These are phyloP conservation scores for Trichoderma gracile DNA, from an alignment of 2,329 filamentous ascomycete species.

Conservation along the genomic window DNA sequence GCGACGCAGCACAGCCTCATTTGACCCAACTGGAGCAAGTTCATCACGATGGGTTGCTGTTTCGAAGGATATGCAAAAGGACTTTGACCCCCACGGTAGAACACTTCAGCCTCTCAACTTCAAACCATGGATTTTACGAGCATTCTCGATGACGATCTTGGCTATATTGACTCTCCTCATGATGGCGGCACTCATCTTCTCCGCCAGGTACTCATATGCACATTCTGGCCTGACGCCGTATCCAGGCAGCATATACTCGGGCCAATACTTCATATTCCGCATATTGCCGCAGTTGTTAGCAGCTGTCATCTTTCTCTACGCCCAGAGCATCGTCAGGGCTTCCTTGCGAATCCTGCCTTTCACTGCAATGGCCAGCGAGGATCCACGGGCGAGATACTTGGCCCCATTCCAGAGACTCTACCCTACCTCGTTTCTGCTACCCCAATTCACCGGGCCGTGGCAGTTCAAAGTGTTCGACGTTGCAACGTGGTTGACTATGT, in stretches of 20 bases:
- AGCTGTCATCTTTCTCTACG: slow-evolving; percentile 70
- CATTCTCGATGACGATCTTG: slow-evolving; percentile 61
- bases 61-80: slow-evolving; percentile 38
- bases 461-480: slow-evolving; percentile 66
- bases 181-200: slow-evolving; percentile 70
- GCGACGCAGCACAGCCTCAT: slow-evolving; percentile 13
- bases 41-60: slow-evolving; percentile 38
- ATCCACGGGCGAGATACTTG: slow-evolving; percentile 58
- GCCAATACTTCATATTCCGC: slow-evolving; percentile 80
- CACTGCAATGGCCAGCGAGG: slow-evolving; percentile 68
- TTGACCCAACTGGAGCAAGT: slow-evolving; percentile 18
- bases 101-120: slow-evolving; percentile 61
- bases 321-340: slow-evolving; percentile 71
- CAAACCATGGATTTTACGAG: slow-evolving; percentile 70
- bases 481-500: slow-evolving; percentile 74
- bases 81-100: slow-evolving; percentile 43
- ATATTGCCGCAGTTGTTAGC: slow-evolving; percentile 80
- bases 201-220: slow-evolving; percentile 65
- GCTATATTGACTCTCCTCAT: slow-evolving; percentile 66
- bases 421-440: slow-evolving; percentile 67
- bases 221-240: slow-evolving; percentile 70
- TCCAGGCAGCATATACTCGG: slow-evolving; percentile 63
- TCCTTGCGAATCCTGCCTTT: slow-evolving; percentile 79
- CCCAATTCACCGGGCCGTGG: slow-evolving; percentile 60
- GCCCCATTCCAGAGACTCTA: slow-evolving; percentile 70